A percentile compares a stretch with the other conserved stretches of the same genome.
phyloP scores from a whole-genome alignment of 345 rosid species.

The Alliaria petiolata region DNA sequence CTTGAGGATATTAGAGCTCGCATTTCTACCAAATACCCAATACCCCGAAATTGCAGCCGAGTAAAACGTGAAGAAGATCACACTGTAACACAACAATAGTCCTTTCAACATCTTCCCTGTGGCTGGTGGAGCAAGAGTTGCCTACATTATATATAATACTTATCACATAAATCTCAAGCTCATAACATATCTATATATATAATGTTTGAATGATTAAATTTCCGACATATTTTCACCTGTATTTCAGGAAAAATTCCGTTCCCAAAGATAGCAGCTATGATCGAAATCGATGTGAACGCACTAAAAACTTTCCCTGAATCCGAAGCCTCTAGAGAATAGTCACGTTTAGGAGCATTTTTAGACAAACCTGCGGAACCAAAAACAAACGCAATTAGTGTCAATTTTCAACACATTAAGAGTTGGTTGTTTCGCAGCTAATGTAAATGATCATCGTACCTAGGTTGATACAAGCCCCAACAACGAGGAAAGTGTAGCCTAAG shows the following conservation, averaged over 20 bases:
- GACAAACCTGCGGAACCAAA: slow-evolving; percentile 47
- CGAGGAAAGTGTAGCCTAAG: slow-evolving; percentile 83
- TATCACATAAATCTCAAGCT: neutral
- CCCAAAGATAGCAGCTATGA: slow-evolving; percentile 90
- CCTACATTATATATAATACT: slow-evolving; percentile 53
- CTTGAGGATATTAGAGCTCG: slow-evolving; percentile 78
- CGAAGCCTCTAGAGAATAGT: slow-evolving; percentile 64
- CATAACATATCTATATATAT: neutral
- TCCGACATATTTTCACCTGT: slow-evolving; percentile 40
- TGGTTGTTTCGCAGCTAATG: neutral
- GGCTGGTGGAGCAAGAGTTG: slow-evolving; percentile 97
- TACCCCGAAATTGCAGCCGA: slow-evolving; percentile 78
- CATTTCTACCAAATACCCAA: slow-evolving; percentile 70
- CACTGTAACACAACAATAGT: slow-evolving; percentile 74
- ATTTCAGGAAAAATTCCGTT: slow-evolving; percentile 97
- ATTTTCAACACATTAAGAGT: neutral
- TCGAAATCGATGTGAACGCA: slow-evolving; percentile 89
- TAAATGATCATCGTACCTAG: slow-evolving; percentile 49
- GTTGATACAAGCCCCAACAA: slow-evolving; percentile 80
- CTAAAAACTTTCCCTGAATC: slow-evolving; percentile 59
- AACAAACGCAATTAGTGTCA: neutral
- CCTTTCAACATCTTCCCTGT: slow-evolving; percentile 98
- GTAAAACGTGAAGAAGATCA: slow-evolving; percentile 78
- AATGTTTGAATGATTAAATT: neutral
- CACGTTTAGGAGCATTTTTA: slow-evolving; percentile 60